A percentile compares a stretch with the other conserved stretches of the same genome.
These are phyloP conservation scores for Blumeriella jaapii DNA, from an alignment of 2,329 filamentous ascomycete genomes.

Conservation along the genomic window DNA sequence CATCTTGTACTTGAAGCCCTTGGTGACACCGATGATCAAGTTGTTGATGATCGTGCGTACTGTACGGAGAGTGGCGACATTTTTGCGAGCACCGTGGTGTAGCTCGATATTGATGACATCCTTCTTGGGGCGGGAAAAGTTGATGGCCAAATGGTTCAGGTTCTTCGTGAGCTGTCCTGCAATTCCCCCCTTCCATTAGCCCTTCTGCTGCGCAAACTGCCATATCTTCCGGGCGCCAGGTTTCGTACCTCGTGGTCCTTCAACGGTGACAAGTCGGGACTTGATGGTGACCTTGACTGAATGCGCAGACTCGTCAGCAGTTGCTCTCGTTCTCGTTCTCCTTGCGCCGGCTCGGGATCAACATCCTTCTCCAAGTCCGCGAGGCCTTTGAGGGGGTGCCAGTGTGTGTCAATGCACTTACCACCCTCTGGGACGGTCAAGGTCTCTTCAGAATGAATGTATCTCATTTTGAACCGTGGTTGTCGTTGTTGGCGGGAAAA, in stretches of 20 bases:
- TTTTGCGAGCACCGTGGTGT: constrained; percentile 97
- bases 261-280: constrained; percentile 90
- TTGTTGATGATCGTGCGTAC: constrained; percentile 98
- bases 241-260: constrained; percentile 80
- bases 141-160: constrained; percentile 91
- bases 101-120: constrained; percentile 91
- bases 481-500: constrained; percentile 19
- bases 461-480: constrained; percentile 74
- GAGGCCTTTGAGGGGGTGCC: not conserved
- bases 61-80: constrained; percentile 93
- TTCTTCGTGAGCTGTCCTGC: constrained; percentile 92
- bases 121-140: constrained; percentile 81
- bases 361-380: constrained; percentile 8
- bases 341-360: constrained; percentile 5
- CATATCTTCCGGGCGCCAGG: constrained; percentile 10
- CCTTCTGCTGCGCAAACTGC: constrained; percentile 7
- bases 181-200: constrained; percentile 27
- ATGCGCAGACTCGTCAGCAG: constrained; percentile 29
- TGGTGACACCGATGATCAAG: constrained; percentile 95
- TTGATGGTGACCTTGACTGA: constrained; percentile 97
- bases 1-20: constrained; percentile 99
- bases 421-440: constrained; percentile 93
- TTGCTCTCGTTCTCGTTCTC: constrained; percentile 15
- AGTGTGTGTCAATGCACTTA: constrained; percentile 41
- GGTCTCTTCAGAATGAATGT: constrained; percentile 97